Evolutionary conservation across 208 protist genomes (phyloP).

Genomic region (Trypanosoma conorhini): DNA sequence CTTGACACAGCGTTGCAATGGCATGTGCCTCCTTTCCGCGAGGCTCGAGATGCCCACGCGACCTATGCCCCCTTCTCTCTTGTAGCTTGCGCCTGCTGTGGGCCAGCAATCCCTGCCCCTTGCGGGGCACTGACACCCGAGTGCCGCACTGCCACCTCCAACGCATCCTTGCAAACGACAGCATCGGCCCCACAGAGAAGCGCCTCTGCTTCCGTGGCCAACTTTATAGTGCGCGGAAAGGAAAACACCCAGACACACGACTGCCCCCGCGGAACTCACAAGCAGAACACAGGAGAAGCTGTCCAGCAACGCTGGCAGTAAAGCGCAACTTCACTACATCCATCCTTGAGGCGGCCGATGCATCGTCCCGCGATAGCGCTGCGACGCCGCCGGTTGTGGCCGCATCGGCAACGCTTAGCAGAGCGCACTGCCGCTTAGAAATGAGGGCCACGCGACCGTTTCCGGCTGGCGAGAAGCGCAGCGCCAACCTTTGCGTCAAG

Average conservation of each 20-base stretch:
- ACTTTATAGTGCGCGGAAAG: conserved; percentile 13
- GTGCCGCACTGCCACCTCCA: not conserved
- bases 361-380: not conserved
- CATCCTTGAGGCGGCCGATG: too few species aligned
- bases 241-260: conserved; percentile 12
- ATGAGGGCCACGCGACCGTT: conserved; percentile 11
- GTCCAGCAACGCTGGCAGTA: not conserved
- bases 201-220: not conserved
- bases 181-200: not conserved
- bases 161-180: not conserved
- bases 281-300: conserved; percentile 24
- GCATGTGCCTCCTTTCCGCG: conserved; percentile 1
- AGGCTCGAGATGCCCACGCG: too few species aligned
- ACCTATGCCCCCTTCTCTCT: too few species aligned
- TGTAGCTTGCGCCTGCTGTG: too few species aligned
- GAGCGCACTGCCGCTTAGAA: conserved; percentile 10
- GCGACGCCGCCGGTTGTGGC: conserved; percentile 3
- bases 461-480: not conserved
- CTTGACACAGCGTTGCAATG: conserved; percentile 8
- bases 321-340: too few species aligned
- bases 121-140: not conserved
- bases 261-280: conserved; percentile 7
- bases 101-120: too few species aligned
- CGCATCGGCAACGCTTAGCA: conserved; percentile 13
- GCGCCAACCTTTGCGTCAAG: not conserved